These are phyloP conservation scores for Blastocladiella emersonii DNA, from an alignment of 371 early-diverging fungal genomes.

Conservation along the genomic window DNA sequence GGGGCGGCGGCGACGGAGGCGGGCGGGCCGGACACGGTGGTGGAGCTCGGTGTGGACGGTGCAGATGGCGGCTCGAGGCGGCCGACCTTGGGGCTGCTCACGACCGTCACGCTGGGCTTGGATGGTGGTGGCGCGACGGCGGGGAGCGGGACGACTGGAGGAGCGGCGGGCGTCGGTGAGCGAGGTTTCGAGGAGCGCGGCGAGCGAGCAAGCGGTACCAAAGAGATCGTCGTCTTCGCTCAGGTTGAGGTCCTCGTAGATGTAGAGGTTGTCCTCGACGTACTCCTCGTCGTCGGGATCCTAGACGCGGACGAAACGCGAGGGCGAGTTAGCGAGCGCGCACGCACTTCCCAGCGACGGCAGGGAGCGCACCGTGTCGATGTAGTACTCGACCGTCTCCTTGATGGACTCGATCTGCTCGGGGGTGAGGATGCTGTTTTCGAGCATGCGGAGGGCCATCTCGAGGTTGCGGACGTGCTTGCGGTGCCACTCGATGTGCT, in stretches of 20 bases:
- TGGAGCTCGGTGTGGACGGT: not conserved
- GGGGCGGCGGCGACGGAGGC: not conserved
- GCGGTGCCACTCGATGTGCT: constrained; percentile 69
- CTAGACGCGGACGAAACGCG: too few relatives aligned
- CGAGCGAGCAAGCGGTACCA: constrained; percentile 20
- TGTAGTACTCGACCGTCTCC: constrained; percentile 80
- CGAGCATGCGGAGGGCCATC: constrained; percentile 72
- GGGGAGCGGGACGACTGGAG: not conserved
- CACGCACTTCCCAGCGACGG: constrained; percentile 41
- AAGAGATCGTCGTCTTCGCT: constrained; percentile 75
- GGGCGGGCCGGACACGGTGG: not conserved
- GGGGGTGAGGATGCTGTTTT: constrained; percentile 74
- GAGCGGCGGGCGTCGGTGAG: not conserved
- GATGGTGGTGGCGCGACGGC: too few relatives aligned
- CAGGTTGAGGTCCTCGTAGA: constrained; percentile 85
- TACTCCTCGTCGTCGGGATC: too few relatives aligned
- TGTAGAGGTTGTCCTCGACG: constrained; percentile 77
- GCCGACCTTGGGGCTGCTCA: not conserved
- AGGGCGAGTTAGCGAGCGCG: too few relatives aligned
- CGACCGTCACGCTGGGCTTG: not conserved
- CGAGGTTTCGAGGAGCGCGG: too few relatives aligned
- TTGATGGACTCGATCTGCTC: constrained; percentile 62
- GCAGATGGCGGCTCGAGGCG: not conserved
- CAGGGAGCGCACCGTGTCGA: too few relatives aligned
- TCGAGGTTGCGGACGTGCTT: constrained; percentile 79